Base-by-base conservation (phyloP, 805 yeast genomes). In the Sugiyamaella valdiviana region DNA sequence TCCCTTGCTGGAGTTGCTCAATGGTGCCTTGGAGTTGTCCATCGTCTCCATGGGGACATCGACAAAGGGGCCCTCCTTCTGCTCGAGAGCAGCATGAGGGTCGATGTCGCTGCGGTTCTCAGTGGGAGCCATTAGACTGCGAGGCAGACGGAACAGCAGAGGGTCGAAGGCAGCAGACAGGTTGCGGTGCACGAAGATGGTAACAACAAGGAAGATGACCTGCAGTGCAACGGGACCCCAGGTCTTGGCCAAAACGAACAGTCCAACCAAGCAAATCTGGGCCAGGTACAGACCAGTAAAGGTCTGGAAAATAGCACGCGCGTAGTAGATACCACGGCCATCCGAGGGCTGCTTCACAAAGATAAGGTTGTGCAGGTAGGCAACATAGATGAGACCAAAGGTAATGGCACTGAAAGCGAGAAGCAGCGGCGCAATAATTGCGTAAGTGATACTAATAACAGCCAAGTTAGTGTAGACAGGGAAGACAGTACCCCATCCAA, bases 221-320 rank as follows among this genome's bases (percentile, higher is more conserved):
- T 85, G 86, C 46, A 91, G 67, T 2, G 82, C 85, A 54, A 89
- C 75, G 35, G 96, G 95, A 40, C 96, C 98, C 96, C 96, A 91
- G 38, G 95, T 84, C 72, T 87, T 87, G 52, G 95, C 89, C 48
- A 91, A 95, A 15, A 79, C 85, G 63, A 88, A 90, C 48, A 93
- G 66, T 48, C 96, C 97, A 46, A 93, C 63, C 54, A 93, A 59
- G 71, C 96, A 87, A 19, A 89, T 68, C 67, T 91, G 90, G 36
- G 95, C 95, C 40, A 91, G 64, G 64, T 91, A 91, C 39, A 93
- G 65, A 50, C 99, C 99, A 36, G 82, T 82, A 63, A 91, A 75
- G 0, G 95, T 83, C 69, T 91, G 97, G 71, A 80, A 85, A 45
- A 91, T 66, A 1, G 97, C 96, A 53, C 87, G 78, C 52, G 96